Conservation (phyloP, 2,329 filamentous ascomycete species). For the Sclerotiophoma versabilis region DNA sequence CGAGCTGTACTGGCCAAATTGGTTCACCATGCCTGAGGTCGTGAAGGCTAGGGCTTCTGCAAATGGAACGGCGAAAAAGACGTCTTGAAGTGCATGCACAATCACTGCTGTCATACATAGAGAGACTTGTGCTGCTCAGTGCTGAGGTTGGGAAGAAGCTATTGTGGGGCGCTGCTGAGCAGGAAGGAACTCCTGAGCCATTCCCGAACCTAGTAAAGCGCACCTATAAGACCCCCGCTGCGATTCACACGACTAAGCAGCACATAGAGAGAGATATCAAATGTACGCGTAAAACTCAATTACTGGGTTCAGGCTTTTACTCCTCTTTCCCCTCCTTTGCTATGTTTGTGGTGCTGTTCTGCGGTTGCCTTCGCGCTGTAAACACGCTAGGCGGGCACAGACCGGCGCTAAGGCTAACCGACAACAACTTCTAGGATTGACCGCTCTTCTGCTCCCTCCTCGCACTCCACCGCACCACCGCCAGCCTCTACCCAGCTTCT, state of each 20-base stretch:
- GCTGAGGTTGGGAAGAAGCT: constrained; percentile 1
- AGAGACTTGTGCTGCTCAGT: not conserved
- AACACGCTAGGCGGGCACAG: constrained; percentile 23
- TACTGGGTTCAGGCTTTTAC: not conserved
- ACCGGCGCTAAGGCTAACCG: constrained; percentile 19
- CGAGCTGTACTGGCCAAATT: constrained; percentile 71
- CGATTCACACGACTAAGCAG: not conserved
- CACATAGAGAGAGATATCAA: not conserved
- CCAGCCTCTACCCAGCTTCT: constrained; percentile 36
- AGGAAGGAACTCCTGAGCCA: constrained; percentile 18
- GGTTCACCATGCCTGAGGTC: constrained; percentile 63
- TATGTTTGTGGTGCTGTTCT: constrained; percentile 10
- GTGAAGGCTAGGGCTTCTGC: constrained; percentile 37
- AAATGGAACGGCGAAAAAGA: constrained; percentile 45
- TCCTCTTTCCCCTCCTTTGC: constrained; percentile 3
- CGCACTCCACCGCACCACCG: constrained; percentile 42
- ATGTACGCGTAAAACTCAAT: not conserved
- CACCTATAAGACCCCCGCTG: not conserved
- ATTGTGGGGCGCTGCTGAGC: constrained; percentile 10
- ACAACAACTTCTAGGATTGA: constrained; percentile 34
- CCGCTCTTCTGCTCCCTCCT: constrained; percentile 39
- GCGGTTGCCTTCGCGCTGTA: constrained; percentile 29
- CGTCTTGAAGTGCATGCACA: not conserved
- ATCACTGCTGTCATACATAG: too few relatives aligned
- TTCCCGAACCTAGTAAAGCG: constrained; percentile 1